These are phyloP conservation scores for Colletotrichum limetticola DNA, from an alignment of 2,329 filamentous ascomycete genomes.

Conservation along the genomic window DNA sequence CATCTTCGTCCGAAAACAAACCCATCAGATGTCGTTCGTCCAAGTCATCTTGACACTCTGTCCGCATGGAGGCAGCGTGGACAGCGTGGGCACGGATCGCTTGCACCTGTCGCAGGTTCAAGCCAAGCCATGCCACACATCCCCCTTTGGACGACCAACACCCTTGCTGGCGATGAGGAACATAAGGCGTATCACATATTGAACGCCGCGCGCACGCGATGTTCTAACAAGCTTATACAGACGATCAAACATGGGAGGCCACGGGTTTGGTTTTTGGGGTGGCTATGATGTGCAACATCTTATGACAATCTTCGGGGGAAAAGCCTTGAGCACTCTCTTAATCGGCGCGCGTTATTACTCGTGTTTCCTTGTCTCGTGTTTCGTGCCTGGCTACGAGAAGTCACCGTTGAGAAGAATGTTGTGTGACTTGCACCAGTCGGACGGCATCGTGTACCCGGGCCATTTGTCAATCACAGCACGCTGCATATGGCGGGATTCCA, in stretches of 20 bases:
- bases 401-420: too few species aligned
- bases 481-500: neutral
- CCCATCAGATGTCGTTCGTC: neutral
- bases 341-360: neutral
- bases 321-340: neutral
- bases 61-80: neutral
- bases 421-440: neutral
- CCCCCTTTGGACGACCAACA: neutral
- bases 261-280: too few species aligned
- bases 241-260: slow-evolving; percentile 12
- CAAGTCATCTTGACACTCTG: neutral
- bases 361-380: neutral
- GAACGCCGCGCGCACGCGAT: neutral
- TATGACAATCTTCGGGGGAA: slow-evolving; percentile 1
- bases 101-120: neutral
- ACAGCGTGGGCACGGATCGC: neutral
- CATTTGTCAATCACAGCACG: neutral
- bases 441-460: neutral
- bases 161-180: neutral
- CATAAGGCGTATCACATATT: slow-evolving; percentile 13
- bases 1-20: neutral
- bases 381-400: neutral
- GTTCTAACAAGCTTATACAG: slow-evolving; percentile 14
- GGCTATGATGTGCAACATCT: slow-evolving; percentile 1
- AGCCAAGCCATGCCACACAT: neutral